phyloP scores from a whole-genome alignment of 1,284 basidiomycete genomes.

The Mycosarcoma maydis region DNA sequence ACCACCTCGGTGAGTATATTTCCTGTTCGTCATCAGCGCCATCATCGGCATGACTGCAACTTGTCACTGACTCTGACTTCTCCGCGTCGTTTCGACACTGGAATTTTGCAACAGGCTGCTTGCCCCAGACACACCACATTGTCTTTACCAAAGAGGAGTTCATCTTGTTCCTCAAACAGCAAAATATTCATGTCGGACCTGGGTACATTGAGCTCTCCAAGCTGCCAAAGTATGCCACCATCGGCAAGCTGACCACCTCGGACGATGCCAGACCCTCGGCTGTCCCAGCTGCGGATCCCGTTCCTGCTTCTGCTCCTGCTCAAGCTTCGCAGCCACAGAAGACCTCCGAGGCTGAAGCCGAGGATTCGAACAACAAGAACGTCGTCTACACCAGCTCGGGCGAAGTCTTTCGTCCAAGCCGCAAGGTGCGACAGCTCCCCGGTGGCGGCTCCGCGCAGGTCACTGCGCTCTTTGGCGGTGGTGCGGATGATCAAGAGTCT shows the following conservation, averaged over 20 bases:
- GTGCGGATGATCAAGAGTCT: slow-evolving; percentile 32
- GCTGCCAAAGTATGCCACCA: slow-evolving; percentile 56
- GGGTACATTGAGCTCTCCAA: slow-evolving; percentile 55
- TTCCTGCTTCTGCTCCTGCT: slow-evolving; percentile 3
- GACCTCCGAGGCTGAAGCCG: slow-evolving; percentile 1
- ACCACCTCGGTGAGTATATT: slow-evolving; percentile 48
- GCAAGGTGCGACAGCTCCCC: slow-evolving; percentile 56
- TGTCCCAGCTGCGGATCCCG: slow-evolving; percentile 4
- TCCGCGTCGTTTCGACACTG: no score
- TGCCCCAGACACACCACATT: slow-evolving; percentile 50
- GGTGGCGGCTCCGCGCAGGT: slow-evolving; percentile 55
- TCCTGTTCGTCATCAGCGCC: neutral
- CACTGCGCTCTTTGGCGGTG: slow-evolving; percentile 52
- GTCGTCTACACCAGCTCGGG: slow-evolving; percentile 53
- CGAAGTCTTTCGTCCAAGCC: slow-evolving; percentile 56
- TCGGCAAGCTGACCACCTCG: slow-evolving; percentile 46
- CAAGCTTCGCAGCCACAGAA: slow-evolving; percentile 13
- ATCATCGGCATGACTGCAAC: no score
- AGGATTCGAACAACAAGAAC: slow-evolving; percentile 14
- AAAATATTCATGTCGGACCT: slow-evolving; percentile 55
- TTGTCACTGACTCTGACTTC: neutral
- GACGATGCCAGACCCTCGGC: slow-evolving; percentile 24
- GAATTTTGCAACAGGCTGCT: slow-evolving; percentile 26
- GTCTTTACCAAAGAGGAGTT: slow-evolving; percentile 60
- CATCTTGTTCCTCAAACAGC: slow-evolving; percentile 58